phyloP scores from a whole-genome alignment of 2,329 filamentous ascomycete species.

The Aspergillus versicolor region DNA sequence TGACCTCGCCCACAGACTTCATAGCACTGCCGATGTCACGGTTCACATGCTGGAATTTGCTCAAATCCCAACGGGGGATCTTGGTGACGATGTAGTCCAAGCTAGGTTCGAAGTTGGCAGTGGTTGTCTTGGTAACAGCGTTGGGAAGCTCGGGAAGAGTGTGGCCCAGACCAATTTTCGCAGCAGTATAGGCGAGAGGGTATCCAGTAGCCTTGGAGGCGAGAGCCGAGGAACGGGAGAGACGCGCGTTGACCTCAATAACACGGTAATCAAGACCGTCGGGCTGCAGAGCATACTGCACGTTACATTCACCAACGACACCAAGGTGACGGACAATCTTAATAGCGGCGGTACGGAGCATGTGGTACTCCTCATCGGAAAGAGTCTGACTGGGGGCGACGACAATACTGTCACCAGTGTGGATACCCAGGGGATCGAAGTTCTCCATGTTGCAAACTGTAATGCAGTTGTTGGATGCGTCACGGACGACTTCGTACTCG shows the following conservation, averaged over 20 bases:
- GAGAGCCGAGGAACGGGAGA: slow-evolving; percentile 93
- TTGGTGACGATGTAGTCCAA: slow-evolving; percentile 98
- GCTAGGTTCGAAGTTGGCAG: slow-evolving; percentile 96
- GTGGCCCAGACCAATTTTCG: slow-evolving; percentile 96
- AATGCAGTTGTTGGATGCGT: slow-evolving; percentile 97
- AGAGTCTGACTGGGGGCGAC: slow-evolving; percentile 95
- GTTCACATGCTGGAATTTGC: slow-evolving; percentile 99
- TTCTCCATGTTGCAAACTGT: slow-evolving; percentile 99
- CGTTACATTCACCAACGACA: slow-evolving; percentile 97
- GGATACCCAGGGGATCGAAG: slow-evolving; percentile 95
- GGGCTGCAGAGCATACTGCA: slow-evolving; percentile 94
- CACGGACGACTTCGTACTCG: slow-evolving; percentile 96
- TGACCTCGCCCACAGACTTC: slow-evolving; percentile 99
- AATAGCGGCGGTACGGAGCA: slow-evolving; percentile 95
- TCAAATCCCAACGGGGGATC: slow-evolving; percentile 96
- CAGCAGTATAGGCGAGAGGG: slow-evolving; percentile 93
- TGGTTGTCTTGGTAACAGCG: slow-evolving; percentile 97
- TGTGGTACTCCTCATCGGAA: slow-evolving; percentile 98
- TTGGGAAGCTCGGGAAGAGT: slow-evolving; percentile 94
- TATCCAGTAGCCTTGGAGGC: slow-evolving; percentile 98
- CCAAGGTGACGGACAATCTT: slow-evolving; percentile 97
- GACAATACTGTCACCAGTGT: slow-evolving; percentile 98
- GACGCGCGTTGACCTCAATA: slow-evolving; percentile 97
- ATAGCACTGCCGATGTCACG: slow-evolving; percentile 95
- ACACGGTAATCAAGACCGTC: slow-evolving; percentile 97